Conservation (phyloP, 148 eudicot species). For the Tetragonia tetragonoides region DNA sequence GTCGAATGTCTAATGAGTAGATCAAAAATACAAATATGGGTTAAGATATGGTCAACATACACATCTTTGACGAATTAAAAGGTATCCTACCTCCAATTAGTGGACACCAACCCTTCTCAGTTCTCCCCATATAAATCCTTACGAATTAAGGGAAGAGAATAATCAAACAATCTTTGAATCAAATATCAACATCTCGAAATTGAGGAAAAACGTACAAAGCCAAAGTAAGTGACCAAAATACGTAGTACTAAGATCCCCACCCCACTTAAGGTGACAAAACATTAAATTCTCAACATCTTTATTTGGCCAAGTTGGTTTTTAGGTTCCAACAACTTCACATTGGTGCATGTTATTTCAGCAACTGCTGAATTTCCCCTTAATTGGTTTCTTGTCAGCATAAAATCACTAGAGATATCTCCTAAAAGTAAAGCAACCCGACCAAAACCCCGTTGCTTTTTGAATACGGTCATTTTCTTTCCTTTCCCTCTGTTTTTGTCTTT, state of each 20-base stretch:
- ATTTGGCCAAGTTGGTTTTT: not conserved
- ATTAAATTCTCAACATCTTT: not conserved
- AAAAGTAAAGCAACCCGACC: too few relatives aligned
- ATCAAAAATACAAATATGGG: not conserved
- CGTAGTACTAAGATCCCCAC: too few relatives aligned
- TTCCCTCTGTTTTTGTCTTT: too few relatives aligned
- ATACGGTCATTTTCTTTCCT: too few relatives aligned
- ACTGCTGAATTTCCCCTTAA: not conserved
- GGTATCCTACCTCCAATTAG: not conserved
- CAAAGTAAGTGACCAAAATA: constrained; percentile 3
- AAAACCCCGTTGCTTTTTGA: too few relatives aligned
- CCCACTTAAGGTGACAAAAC: too few relatives aligned
- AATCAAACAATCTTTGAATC: constrained; percentile 19
- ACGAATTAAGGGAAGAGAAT: not conserved
- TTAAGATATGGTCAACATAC: constrained; percentile 6
- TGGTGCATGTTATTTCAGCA: constrained; percentile 15
- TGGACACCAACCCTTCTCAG: constrained; percentile 4
- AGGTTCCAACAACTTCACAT: constrained; percentile 24
- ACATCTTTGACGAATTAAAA: constrained; percentile 3
- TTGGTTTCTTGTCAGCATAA: constrained; percentile 24
- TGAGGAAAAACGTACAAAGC: not conserved
- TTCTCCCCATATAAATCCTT: too few relatives aligned
- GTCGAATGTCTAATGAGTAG: too few relatives aligned
- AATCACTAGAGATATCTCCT: constrained; percentile 27
- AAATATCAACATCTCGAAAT: constrained; percentile 11